A percentile compares a stretch with the other conserved stretches of the same genome.
Evolutionary conservation across 495 filamentous ascomycete species (phyloP).

Genomic region (Choiromyces venosus): DNA sequence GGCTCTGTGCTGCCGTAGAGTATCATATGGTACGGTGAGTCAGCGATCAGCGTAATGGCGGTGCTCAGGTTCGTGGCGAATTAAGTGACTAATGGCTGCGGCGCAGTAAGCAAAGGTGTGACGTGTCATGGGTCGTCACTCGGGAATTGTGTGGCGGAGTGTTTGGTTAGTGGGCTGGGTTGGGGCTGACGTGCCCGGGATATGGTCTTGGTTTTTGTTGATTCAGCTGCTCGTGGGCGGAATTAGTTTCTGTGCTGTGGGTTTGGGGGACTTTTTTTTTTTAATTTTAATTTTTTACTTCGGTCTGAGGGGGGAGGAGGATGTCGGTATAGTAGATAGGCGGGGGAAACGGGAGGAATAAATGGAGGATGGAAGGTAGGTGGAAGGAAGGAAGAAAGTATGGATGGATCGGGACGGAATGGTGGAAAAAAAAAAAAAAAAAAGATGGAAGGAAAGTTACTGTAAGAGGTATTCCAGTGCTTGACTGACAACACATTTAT

Average conservation of each 20-base stretch:
- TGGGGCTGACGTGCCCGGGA: not conserved
- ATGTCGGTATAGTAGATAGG: not conserved
- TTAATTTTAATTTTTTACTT: not conserved
- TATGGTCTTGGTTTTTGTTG: too few relatives aligned
- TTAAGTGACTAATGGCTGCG: not conserved
- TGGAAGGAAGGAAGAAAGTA: not conserved
- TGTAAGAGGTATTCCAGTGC: not conserved
- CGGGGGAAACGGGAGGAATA: not conserved
- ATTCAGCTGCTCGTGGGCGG: not conserved
- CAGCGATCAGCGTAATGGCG: too few relatives aligned
- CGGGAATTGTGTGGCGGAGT: not conserved
- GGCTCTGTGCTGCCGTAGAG: too few relatives aligned
- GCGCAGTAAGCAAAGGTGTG: not conserved
- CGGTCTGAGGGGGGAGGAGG: not conserved
- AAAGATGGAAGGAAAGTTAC: not conserved
- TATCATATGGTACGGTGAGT: too few relatives aligned
- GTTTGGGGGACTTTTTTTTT: not conserved
- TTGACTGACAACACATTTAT: not conserved
- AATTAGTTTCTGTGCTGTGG: not conserved
- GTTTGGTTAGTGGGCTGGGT: not conserved
- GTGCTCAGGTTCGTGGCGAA: conserved; percentile 1
- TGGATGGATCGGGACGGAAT: too few relatives aligned
- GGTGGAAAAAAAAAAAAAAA: not conserved
- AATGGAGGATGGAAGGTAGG: not conserved
- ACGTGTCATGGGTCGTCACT: conserved; percentile 2